Evolutionary conservation across 2,329 filamentous ascomycete genomes (phyloP), one percentile per base, ranked within the genome.

Genomic region (Zopfia rhizophila): DNA sequence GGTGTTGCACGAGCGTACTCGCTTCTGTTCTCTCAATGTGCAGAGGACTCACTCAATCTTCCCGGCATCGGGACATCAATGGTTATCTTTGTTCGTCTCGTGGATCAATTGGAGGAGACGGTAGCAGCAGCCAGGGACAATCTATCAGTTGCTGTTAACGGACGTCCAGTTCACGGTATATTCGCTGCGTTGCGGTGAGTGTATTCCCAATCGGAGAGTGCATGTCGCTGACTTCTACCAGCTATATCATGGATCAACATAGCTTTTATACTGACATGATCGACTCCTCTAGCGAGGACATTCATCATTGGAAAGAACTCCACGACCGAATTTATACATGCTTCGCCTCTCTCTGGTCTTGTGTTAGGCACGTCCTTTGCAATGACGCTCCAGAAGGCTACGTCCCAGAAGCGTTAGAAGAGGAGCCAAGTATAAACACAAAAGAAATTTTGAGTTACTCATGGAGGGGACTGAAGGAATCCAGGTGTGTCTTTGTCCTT

Each of bases 321-420:
- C 84, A 88, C 51, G 52, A 68, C 2, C 80, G 82, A 3, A 79
- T 91, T 1, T 73, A 90, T 10, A 60, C 64, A 1, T 78, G 81
- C 48, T 88, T 91, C 46, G 73, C 79, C 36, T 78, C 81, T n/a
- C 83, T 96, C 5, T 99, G 94, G 94, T 62, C 74, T 1, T 81
- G 84, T 18, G 90, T 97, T 4, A 83, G 83, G 58, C 81, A 86
- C 39, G 84, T 95, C 3, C 81, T 99, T 1, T 99, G 94, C 63
- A 88, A 96, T 53, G 94, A 97, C 72, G 96, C 94, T 1, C 94
- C 95, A 0, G 94, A 99, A 72, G 93, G 93, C 0, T 87, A 94
- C 68, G 76, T 90, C 3, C 88, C 87, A 0, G 85, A 92, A 38
- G 89, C 93, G 18, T 70, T 90, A n/a, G 84, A 89, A 40, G 86